Percentiles rank a stretch among this genome's conserved stretches.
phyloP scores from a whole-genome alignment of 1,284 basidiomycete genomes.

The Pyrrhoderma noxium region DNA sequence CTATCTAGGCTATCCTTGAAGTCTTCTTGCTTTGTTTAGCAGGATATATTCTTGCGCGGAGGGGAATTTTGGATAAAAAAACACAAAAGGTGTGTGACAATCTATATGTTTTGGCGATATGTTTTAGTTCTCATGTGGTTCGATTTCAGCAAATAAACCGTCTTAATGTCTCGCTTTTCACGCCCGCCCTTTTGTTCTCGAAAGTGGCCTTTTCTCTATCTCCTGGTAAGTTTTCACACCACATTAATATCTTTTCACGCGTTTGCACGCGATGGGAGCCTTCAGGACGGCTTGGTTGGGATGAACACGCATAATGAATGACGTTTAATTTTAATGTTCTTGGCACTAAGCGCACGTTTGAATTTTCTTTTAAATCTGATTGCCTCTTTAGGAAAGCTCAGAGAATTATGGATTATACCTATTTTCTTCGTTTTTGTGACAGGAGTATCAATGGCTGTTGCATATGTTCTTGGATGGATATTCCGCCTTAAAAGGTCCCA shows the following conservation, averaged over 20 bases:
- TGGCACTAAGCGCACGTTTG: too few relatives aligned
- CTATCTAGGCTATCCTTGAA: conserved; percentile 77
- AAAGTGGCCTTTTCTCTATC: conserved; percentile 84
- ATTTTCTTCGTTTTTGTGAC: conserved; percentile 75
- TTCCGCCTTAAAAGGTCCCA: conserved; percentile 56
- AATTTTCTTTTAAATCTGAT: not conserved
- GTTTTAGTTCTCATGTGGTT: not conserved
- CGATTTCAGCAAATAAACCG: conserved; percentile 59
- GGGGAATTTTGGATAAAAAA: conserved; percentile 81
- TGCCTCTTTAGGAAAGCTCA: conserved; percentile 58
- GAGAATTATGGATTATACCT: conserved; percentile 89
- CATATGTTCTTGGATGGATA: conserved; percentile 42
- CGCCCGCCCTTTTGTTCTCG: conserved; percentile 86
- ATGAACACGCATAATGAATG: too few relatives aligned
- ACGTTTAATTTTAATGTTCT: too few relatives aligned
- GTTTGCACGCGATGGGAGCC: too few relatives aligned
- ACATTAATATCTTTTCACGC: too few relatives aligned
- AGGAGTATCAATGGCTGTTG: conserved; percentile 49
- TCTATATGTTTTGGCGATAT: not conserved
- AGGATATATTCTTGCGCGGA: conserved; percentile 75
- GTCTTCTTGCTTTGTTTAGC: conserved; percentile 84
- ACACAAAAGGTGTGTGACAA: conserved; percentile 66
- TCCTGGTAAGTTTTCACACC: conserved; percentile 43
- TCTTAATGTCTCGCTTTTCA: conserved; percentile 85
- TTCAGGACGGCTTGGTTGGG: too few relatives aligned